Conservation (phyloP, 148 eudicot species). For the Amaranthus hypochondriacus region DNA sequence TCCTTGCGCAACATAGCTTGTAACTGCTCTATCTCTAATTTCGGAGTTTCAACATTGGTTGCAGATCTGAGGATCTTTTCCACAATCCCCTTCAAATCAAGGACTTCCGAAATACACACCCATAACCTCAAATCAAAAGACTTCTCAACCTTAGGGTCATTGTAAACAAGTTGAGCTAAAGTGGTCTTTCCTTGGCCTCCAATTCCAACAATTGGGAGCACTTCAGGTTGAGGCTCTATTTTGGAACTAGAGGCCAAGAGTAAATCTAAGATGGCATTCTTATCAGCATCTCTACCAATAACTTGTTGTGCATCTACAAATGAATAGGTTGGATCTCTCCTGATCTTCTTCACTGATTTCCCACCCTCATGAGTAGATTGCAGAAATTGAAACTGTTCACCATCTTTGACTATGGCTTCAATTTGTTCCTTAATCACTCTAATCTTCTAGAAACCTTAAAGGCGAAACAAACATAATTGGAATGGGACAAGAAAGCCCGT, state of each 20-base stretch:
- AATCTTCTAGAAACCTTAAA: slow-evolving; percentile 5
- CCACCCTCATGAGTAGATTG: background rate
- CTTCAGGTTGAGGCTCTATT: background rate
- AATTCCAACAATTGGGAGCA: too few species aligned
- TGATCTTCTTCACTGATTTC: background rate
- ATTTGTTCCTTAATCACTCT: slow-evolving; percentile 21
- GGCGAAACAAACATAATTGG: background rate
- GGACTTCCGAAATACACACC: too few species aligned
- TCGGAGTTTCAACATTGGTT: background rate
- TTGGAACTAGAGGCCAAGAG: background rate
- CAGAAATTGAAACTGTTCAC: slow-evolving; percentile 7
- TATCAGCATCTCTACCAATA: slow-evolving; percentile 28
- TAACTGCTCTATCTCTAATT: slow-evolving; percentile 11
- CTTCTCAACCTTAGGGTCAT: too few species aligned
- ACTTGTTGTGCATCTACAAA: slow-evolving; percentile 10
- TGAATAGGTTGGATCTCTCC: slow-evolving; percentile 13
- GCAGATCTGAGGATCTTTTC: slow-evolving; percentile 11
- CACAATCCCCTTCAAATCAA: background rate
- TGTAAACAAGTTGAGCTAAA: too few species aligned
- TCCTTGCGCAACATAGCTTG: background rate
- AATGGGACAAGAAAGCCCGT: slow-evolving; percentile 7
- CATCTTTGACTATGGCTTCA: slow-evolving; percentile 6
- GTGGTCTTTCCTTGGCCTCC: too few species aligned
- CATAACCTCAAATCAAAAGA: too few species aligned
- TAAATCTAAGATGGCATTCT: slow-evolving; percentile 11